A percentile compares a stretch with the other conserved stretches of the same genome.
Evolutionary conservation across 1,139 yeast species (phyloP).

Genomic region (Arxiozyma bovina): DNA sequence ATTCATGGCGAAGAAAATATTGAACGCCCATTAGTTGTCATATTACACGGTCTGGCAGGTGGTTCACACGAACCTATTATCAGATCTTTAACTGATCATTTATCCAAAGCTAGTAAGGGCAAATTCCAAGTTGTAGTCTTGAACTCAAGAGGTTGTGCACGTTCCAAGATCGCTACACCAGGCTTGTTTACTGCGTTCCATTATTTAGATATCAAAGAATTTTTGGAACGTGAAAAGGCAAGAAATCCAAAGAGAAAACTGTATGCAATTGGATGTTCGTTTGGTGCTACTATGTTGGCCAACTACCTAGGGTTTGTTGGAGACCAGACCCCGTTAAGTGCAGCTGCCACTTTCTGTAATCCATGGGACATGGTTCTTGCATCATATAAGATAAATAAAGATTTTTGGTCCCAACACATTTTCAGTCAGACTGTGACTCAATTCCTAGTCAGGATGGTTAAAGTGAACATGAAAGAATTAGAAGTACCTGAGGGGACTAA

Average conservation of each 20-base stretch:
- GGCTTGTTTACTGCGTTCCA: constrained; percentile 66
- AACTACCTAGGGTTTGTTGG: constrained; percentile 75
- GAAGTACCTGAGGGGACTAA: constrained; percentile 25
- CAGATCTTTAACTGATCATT: constrained; percentile 44
- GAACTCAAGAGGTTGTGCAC: constrained; percentile 81
- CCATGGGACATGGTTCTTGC: constrained; percentile 80
- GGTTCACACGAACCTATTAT: constrained; percentile 87
- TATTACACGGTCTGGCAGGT: constrained; percentile 82
- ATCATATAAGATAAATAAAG: constrained; percentile 40
- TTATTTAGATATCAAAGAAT: constrained; percentile 62
- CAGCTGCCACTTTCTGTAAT: constrained; percentile 60
- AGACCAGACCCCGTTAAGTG: constrained; percentile 43
- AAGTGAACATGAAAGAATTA: constrained; percentile 53
- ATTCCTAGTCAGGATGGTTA: constrained; percentile 54
- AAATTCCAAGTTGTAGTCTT: constrained; percentile 63
- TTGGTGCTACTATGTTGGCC: constrained; percentile 75
- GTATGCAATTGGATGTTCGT: constrained; percentile 72
- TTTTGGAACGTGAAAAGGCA: constrained; percentile 42
- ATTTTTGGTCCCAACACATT: constrained; percentile 52
- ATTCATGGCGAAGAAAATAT: constrained; percentile 25
- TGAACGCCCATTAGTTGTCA: constrained; percentile 56
- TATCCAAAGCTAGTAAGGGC: constrained; percentile 23
- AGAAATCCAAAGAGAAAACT: constrained; percentile 65
- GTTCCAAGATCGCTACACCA: constrained; percentile 69
- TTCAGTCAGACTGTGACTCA: constrained; percentile 61